Evolutionary conservation across 352 stramenopile genomes (phyloP), one percentile per base, ranked within the genome.

Genomic region (Phytophthora ramorum): DNA sequence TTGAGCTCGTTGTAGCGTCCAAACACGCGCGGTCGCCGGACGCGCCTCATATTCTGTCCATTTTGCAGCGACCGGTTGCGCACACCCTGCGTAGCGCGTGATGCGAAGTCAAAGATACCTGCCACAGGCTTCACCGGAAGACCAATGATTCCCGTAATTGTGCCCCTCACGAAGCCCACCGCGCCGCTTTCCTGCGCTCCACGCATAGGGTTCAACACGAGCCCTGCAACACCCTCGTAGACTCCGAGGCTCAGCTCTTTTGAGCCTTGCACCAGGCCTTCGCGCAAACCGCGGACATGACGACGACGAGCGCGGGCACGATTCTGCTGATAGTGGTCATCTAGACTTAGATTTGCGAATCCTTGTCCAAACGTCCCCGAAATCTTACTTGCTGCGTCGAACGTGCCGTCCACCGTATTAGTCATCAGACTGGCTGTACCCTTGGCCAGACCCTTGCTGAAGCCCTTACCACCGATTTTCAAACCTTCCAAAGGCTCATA

Each of bases 401-500:
- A 95, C 16, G 89, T 96, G 4, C 89, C 89, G 20, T 96, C 89
- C 17, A 96, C 71, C 12, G 87, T 95, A 35, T 96, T 96, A 2
- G 86, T 83, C 46, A 96, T 90, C 22, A 96, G 64, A 83, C 87
- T 95, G 12, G 89, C 87, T 12, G 89, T 95, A 22, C 89, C 89
- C 56, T 96, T 96, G 5, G 89, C 89, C 20, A 96, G 62, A 16
- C 89, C 89, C 58, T 91, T 91, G 56, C 89, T 90, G 52, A 96
- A 96, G 10, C 87, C 85, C 59, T 95, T 93, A 7, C 88, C 87
- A 17, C 89, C 89, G 22, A 93, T 87, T 44, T 97, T 96, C 14
- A 98, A 75, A 30, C 93, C 93, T 69, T 98, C 89, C 17, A 98
- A 85, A 16, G 96, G 96, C 67, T 98, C 96, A 66, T 98, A 98